Evolutionary conservation across 345 rosid genomes (phyloP).

Genomic region (Theobroma cacao): DNA sequence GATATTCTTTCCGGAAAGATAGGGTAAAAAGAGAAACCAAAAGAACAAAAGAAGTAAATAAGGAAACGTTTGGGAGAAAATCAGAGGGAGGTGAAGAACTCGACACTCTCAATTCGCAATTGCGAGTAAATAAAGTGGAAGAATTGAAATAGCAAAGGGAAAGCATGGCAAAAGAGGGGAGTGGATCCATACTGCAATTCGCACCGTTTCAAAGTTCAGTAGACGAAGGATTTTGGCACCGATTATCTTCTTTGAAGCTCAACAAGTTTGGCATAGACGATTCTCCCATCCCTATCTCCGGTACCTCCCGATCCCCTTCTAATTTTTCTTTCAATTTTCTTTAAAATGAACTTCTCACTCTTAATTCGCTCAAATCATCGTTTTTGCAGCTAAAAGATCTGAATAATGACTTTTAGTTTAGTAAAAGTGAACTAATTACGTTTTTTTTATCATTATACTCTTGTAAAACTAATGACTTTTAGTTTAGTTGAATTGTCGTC

Average conservation of each 20-base stretch:
- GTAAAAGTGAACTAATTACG: too few relatives aligned
- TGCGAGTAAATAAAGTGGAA: background rate
- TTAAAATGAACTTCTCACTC: background rate
- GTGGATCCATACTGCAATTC: conserved; percentile 59
- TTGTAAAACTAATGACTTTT: background rate
- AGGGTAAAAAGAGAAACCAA: background rate
- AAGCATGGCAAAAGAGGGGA: conserved; percentile 27
- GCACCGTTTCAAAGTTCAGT: conserved; percentile 74
- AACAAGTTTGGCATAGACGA: conserved; percentile 85
- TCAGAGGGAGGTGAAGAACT: background rate
- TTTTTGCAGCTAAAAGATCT: too few relatives aligned
- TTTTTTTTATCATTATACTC: too few relatives aligned
- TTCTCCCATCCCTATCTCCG: conserved; percentile 77
- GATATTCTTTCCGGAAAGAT: background rate
- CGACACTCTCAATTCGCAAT: background rate
- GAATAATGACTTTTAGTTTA: too few relatives aligned
- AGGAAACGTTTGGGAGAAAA: background rate
- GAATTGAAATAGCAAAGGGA: background rate
- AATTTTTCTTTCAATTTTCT: background rate
- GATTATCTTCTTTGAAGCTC: conserved; percentile 81
- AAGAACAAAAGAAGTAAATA: background rate
- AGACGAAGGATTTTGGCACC: conserved; percentile 95
- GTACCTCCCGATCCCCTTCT: conserved; percentile 29
- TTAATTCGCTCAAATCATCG: background rate
- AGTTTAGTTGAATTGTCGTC: background rate